Evolutionary conservation across 169 alveolate species (phyloP).

Genomic region (Cryptosporidium sp.): DNA sequence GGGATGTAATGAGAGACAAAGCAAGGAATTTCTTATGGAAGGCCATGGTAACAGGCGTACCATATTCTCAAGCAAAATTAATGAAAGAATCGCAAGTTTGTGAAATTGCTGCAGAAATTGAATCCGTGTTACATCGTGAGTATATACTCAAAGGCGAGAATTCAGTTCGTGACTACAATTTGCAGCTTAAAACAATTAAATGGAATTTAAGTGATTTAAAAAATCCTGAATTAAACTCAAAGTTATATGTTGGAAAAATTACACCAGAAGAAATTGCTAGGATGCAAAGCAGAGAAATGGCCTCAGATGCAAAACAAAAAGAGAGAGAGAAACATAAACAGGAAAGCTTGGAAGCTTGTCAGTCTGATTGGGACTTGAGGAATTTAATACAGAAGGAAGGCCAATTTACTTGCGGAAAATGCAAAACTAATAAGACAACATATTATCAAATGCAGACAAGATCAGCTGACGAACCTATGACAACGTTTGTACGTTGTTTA

Average conservation of each 20-base stretch:
- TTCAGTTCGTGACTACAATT: conserved; percentile 83
- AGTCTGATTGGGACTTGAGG: conserved; percentile 95
- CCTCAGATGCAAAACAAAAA: conserved; percentile 90
- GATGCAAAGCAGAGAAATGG: conserved; percentile 94
- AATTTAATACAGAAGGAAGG: conserved; percentile 87
- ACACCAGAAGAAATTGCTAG: conserved; percentile 85
- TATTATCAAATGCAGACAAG: conserved; percentile 95
- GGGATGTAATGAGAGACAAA: conserved; percentile 79
- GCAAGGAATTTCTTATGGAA: conserved; percentile 78
- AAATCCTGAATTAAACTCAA: conserved; percentile 88
- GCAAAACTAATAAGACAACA: conserved; percentile 91
- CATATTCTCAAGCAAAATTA: conserved; percentile 79
- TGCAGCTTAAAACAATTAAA: conserved; percentile 88
- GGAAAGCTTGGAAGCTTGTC: conserved; percentile 90
- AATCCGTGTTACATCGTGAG: conserved; percentile 79
- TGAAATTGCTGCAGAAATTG: conserved; percentile 82
- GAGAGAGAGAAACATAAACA: conserved; percentile 85
- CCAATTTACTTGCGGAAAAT: conserved; percentile 94
- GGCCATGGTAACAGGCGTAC: conserved; percentile 67
- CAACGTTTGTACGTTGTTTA: conserved; percentile 95
- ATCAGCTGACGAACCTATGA: conserved; percentile 99
- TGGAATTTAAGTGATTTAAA: conserved; percentile 91
- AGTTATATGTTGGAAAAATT: conserved; percentile 86
- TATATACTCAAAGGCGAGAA: conserved; percentile 76
- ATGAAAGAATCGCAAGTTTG: conserved; percentile 80